Evolutionary conservation across 2,329 filamentous ascomycete species (phyloP), one percentile per base, ranked within the genome.

Genomic region (Trichoderma harzianum): DNA sequence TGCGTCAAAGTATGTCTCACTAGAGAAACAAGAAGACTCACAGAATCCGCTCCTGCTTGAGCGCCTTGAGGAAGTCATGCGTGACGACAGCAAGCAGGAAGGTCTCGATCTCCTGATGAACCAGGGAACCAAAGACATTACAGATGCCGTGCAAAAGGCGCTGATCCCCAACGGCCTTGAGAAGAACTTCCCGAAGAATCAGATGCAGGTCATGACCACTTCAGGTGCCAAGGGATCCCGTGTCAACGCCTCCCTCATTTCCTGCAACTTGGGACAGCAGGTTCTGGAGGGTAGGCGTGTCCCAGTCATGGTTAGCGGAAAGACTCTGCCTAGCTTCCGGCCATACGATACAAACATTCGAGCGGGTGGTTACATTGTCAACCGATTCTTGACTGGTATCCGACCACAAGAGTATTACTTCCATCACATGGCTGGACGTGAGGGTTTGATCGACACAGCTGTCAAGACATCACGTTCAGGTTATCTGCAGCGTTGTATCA

Each of bases 131-230:
- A 86, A 86, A 14, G 82, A 87, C 4, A 88, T 99, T 30, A 98
- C 95, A 5, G 91, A 92, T 18, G 88, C 86, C 1, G 91, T 98
- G 58, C 97, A 95, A 11, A 86, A 86, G 61, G 88, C 89, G 2
- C 97, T 94, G 81, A 87, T 99, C 75, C 96, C 96, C 0, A 83
- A 85, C 24, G 94, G 93, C 55, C 88, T 99, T 32, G 90, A 93
- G 77, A 99, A 98, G 83, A 89, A 92, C 8, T 99, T 99, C 82
- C 96, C 96, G 1, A 92, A 92, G 79, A 99, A 99, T 79, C 95
- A 98, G 83, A 99, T 99, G 95, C 96, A 99, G 85, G 90, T 93
- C 75, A 99, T 99, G 96, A 99, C 96, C 26, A 92, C 92, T 16
- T 98, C 96, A 71, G 96, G 96, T 81, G 96, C 96, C 66, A 99